These are phyloP conservation scores for Ganoderma lucidum DNA, from an alignment of 1,284 basidiomycete species.

Conservation along the genomic window DNA sequence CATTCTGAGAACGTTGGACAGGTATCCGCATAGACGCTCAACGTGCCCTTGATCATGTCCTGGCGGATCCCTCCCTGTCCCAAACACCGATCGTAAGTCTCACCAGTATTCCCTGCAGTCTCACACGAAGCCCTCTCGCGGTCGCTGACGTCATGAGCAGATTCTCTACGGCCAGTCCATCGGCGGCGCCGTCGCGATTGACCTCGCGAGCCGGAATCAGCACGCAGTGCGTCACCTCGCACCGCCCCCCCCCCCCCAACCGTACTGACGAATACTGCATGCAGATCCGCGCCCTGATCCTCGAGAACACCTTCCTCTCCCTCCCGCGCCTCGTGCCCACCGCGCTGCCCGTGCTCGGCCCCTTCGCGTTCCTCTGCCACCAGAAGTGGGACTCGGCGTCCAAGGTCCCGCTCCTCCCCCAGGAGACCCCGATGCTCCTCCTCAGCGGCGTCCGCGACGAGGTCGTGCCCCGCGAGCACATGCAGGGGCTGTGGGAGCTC, in stretches of 20 bases:
- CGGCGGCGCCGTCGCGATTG: conserved; percentile 94
- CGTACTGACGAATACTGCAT: not conserved
- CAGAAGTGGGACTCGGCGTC: conserved; percentile 90
- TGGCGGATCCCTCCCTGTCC: conserved; percentile 72
- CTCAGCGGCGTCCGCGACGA: conserved; percentile 85
- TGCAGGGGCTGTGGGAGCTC: conserved; percentile 79
- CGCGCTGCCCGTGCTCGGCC: conserved; percentile 81
- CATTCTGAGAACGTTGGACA: conserved; percentile 39
- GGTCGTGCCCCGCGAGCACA: conserved; percentile 87
- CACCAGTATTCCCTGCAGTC: conserved; percentile 17
- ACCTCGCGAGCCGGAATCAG: conserved; percentile 85
- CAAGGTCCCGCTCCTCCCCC: conserved; percentile 75
- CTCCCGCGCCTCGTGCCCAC: conserved; percentile 83
- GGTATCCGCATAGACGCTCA: conserved; percentile 86
- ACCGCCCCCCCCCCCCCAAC: not conserved
- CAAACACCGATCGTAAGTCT: conserved; percentile 70
- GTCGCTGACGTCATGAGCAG: conserved; percentile 43
- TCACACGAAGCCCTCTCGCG: not conserved
- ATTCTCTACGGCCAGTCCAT: conserved; percentile 94
- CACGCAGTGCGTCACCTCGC: conserved; percentile 55
- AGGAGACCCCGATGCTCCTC: conserved; percentile 84
- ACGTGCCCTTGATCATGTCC: conserved; percentile 81
- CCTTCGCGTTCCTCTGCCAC: conserved; percentile 85
- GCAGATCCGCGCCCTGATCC: conserved; percentile 79
- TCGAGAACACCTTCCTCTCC: conserved; percentile 94